Base-by-base conservation (phyloP, 129 eudicot genomes). In the Lactuca sativa region DNA sequence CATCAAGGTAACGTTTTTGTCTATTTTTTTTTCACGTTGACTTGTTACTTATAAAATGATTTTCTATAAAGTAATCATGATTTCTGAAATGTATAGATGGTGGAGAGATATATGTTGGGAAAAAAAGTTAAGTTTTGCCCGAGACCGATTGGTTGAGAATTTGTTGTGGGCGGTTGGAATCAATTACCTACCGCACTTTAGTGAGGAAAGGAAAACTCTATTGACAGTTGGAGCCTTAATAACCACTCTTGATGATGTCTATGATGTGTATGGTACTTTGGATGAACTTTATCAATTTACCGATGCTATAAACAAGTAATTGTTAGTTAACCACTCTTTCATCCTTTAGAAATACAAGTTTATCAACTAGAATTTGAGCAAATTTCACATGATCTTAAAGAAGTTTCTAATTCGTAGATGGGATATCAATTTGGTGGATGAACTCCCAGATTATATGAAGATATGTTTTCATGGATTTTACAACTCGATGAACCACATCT, bases 391-490 rank as follows among this genome's bases (percentile, higher is more conserved):
- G 3, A 31, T 14, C 62, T 58, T 11, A 58, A 10, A 30, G 4
- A 58, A 58, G 15, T 6, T 10, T 32, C 9, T 12, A 13, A 47
- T 15, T 9, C 25, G 18, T 58, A 75, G 80, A 48, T 75, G 80
- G 80, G 80, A 75, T 10, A 34, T 75, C 34, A 66, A 56, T 43
- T 57, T 4, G 5, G 48, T 66, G 2, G 15, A 60, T 2, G 41
- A 31, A 32, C 68, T 72, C 14, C 76, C 76, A 0, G 68, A 72
- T 32, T 47, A 67, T n/a, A n/a, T n/a, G n/a, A 60, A 59, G 60
- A 59, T 31, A 8, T 72, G 76, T 44, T 72, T 72, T 41, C 25
- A 32, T 1, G 67, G 68, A 6, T 34, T 72, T 30, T 47, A 72
- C 53, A 59, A 71, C 43, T 3, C 55, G 16, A 43, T 59, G 1